Evolutionary conservation across 192 early-diverging fungal genomes (phyloP).

Genomic region (Kappamyces sp.): DNA sequence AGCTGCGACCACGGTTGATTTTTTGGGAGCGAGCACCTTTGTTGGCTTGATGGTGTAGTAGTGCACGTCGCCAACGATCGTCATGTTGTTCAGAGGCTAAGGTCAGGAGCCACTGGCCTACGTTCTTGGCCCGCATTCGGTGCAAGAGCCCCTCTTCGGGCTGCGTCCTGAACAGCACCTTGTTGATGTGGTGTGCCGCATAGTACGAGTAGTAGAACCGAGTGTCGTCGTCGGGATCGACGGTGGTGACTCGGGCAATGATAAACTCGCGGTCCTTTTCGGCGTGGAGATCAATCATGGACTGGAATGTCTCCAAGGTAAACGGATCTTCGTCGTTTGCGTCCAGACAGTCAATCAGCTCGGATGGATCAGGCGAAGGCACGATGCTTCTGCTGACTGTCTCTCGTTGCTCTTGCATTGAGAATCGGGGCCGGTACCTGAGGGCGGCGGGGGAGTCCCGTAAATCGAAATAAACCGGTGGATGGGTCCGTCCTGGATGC

Average conservation of each 20-base stretch:
- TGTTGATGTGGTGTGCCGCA: slow-evolving; percentile 69
- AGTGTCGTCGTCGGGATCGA: slow-evolving; percentile 47
- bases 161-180: slow-evolving; percentile 68
- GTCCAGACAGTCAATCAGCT: slow-evolving; percentile 52
- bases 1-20: slow-evolving; percentile 16
- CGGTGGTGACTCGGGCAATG: slow-evolving; percentile 61
- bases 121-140: slow-evolving; percentile 70
- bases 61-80: slow-evolving; percentile 65
- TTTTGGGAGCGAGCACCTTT: slow-evolving; percentile 12
- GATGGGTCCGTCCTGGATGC: too few species aligned
- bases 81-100: slow-evolving; percentile 71
- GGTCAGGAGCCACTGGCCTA: slow-evolving; percentile 26
- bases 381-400: background rate
- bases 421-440: background rate
- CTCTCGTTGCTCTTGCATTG: too few species aligned
- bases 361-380: slow-evolving; percentile 7
- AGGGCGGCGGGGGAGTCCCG: background rate
- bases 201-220: slow-evolving; percentile 63
- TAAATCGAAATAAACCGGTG: too few species aligned
- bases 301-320: slow-evolving; percentile 60
- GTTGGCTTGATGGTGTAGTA: slow-evolving; percentile 40
- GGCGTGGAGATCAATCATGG: slow-evolving; percentile 50
- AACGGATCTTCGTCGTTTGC: slow-evolving; percentile 66
- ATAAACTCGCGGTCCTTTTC: slow-evolving; percentile 62
- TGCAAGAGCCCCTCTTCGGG: slow-evolving; percentile 69